Base-by-base conservation (phyloP, 2,329 filamentous ascomycete genomes). In the Graphilbum ipis-grandicollis region DNA sequence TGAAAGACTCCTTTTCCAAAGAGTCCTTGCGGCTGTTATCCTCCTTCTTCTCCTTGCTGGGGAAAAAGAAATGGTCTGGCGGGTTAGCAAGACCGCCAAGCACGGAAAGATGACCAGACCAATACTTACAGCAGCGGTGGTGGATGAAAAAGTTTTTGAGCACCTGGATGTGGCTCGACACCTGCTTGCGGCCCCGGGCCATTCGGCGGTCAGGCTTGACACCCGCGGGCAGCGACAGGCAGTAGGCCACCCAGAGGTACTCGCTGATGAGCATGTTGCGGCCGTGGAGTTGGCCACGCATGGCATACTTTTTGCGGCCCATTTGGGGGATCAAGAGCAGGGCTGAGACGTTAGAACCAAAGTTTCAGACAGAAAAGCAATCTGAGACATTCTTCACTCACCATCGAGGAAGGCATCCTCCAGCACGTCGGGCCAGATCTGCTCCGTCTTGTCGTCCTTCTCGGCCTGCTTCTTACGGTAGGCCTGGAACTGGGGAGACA, bases 131-230 rank as follows among this genome's bases (percentile, higher is more conserved):
- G 51, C 68, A 72, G 31, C 69, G 65, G 43, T 78, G 60, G 38
- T 68, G 65, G 38, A 65, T 62, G 44, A 79, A 70, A 50, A 78
- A 76, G 36, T 69, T 70, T 56, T 79, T 79, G 38, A 79, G 57
- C 13, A 80, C 75, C 50, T 80, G 75, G 48, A 79, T 79, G 48
- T 79, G 75, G 49, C 73, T 79, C 3, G 74, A 79, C 5, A 79
- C 71, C 47, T 77, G 73, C 52, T 79, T 79, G 39, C 71, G 60
- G 48, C 43, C 62, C 50, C 43, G 49, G 35, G 52, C 47, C 42
- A 63, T 58, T 51, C 66, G 63, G 39, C 63, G 52, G 42, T 63
- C 59, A 3, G 64, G 62, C 31, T 57, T 54, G 34, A 55, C 54
- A 3, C 64, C 65, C 3, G 62, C 56, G 22, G 61, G 57, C 40